Evolutionary conservation across 2,329 filamentous ascomycete species (phyloP).

Genomic region (Ampelomyces quisqualis): DNA sequence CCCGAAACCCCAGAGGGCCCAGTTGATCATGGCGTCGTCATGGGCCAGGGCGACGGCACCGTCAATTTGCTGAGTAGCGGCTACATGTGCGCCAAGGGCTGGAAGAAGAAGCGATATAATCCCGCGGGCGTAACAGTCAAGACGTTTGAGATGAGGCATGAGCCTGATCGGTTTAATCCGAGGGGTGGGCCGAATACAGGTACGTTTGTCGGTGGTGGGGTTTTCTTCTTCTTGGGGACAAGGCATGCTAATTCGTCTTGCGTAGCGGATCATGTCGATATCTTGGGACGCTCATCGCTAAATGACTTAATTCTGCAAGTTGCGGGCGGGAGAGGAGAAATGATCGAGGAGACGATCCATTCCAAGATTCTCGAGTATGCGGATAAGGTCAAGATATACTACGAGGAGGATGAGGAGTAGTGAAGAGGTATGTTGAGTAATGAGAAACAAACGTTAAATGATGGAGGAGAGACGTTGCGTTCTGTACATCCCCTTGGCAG

Average conservation of each 20-base stretch:
- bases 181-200: constrained; percentile 67
- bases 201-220: constrained; percentile 30
- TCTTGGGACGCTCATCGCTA: constrained; percentile 80
- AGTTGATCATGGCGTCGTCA: constrained; percentile 83
- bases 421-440: neutral
- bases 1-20: constrained; percentile 45
- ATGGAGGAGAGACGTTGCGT: neutral
- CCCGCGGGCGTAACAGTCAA: constrained; percentile 78
- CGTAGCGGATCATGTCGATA: constrained; percentile 88
- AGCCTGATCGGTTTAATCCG: constrained; percentile 88
- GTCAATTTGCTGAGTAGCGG: constrained; percentile 89
- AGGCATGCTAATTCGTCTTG: constrained; percentile 8
- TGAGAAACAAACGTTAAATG: neutral
- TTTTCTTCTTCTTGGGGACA: no score
- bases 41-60: constrained; percentile 95
- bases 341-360: constrained; percentile 73
- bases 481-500: neutral
- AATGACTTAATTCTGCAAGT: constrained; percentile 89
- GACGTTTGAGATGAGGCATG: constrained; percentile 93
- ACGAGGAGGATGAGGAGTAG: constrained; percentile 14
- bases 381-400: constrained; percentile 42
- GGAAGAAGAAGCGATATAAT: constrained; percentile 92
- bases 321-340: constrained; percentile 78
- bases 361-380: constrained; percentile 84
- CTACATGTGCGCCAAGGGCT: constrained; percentile 96